A percentile compares a stretch with the other conserved stretches of the same genome.
These are phyloP conservation scores for Panicum virgatum DNA, from an alignment of 202 grass and related monocot genomes.

Conservation along the genomic window DNA sequence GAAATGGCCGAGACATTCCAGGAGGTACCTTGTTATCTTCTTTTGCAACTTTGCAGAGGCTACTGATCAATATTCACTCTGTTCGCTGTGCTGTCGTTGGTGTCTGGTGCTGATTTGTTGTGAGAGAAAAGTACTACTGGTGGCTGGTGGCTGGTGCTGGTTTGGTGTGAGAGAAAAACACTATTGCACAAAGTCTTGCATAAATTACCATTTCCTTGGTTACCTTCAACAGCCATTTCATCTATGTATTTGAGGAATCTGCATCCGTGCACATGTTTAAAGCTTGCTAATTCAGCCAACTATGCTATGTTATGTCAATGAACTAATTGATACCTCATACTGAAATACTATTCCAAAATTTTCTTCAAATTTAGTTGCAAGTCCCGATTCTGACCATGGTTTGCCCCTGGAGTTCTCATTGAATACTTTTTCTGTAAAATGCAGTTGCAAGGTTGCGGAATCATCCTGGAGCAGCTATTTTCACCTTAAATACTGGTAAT, in stretches of 20 bases:
- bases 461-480: constrained; percentile 78
- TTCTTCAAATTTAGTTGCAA: not conserved
- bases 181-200: not conserved
- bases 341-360: not conserved
- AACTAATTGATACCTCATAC: not conserved
- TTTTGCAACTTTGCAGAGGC: not conserved
- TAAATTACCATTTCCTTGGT: not conserved
- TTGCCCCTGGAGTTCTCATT: not conserved
- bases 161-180: too few species aligned
- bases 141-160: too few species aligned
- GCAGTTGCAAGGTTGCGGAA: constrained; percentile 92
- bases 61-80: not conserved
- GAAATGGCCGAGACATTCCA: constrained; percentile 77
- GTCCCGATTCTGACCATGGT: not conserved
- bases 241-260: not conserved
- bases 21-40: constrained; percentile 56
- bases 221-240: not conserved
- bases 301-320: not conserved
- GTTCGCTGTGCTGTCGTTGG: not conserved
- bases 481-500: constrained; percentile 62
- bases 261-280: not conserved
- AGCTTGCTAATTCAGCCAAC: not conserved
- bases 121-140: too few species aligned
- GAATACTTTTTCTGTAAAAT: constrained; percentile 15
- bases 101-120: too few species aligned